Evolutionary conservation across 116 monocot genomes (phyloP), one percentile per base, ranked within the genome.

Genomic region (Dioscorea cayenensis): DNA sequence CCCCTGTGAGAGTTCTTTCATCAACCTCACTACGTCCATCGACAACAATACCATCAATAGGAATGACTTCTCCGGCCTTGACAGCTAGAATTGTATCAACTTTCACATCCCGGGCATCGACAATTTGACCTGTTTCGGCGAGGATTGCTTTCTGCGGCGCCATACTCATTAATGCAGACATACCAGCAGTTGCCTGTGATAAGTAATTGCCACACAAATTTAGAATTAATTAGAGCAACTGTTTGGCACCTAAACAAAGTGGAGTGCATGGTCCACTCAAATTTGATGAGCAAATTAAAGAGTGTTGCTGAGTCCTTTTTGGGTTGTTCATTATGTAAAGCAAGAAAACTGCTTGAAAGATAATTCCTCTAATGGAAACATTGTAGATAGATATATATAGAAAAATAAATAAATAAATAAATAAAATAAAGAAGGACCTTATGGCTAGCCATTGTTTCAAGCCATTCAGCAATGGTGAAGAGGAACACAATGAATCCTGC

Each of bases 11-110:
- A 76, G 79, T 90, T 29, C 86, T 84, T 73, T 99, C 90, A 20
- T 99, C 87, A 19, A 90, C 90, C 69, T 99, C 97, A 20, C 94
- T 87, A 12, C 60, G 77, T 5, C 97, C 97, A 19, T 89, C 93
- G 6, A 89, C 78, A 2, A 99, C 97, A 19, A 89, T 48, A 11
- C 97, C 97, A 51, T 99, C 97, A 19, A 99, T 90, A 0, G 97
- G 94, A 63, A 99, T 78, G 35, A 93, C 78, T 78, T 99, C 94
- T 18, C 97, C 97, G 14, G 97, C 97, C 73, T 99, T 99, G 35
- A 99, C 87, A 2, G 97, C 88, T 0, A 99, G 63, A 21, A 87
- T 35, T 14, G 88, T 89, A 73, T 79, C 72, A 16, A 91, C 62
- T 48, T 87, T 74, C 20, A 99, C 89, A 58, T 90, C 82, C 48